Evolutionary conservation across 1,284 basidiomycete genomes (phyloP).

Genomic region (Peniophora sp.): DNA sequence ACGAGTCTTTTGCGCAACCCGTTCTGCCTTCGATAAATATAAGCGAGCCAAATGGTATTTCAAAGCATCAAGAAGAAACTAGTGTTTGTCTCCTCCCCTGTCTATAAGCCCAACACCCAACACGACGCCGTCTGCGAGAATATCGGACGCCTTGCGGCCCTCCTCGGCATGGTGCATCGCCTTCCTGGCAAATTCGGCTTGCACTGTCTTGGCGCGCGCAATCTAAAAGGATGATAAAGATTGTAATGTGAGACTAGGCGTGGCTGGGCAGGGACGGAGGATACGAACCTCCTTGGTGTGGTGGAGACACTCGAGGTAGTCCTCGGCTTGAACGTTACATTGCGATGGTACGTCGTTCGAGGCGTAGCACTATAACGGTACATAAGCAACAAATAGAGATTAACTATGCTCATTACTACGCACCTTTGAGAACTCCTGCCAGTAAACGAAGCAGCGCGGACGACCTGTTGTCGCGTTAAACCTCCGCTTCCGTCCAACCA

Average conservation of each 20-base stretch:
- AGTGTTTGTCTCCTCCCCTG: conserved; percentile 27
- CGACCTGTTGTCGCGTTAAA: conserved; percentile 44
- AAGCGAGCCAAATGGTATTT: no score
- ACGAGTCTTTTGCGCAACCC: no score
- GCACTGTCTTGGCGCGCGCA: conserved; percentile 66
- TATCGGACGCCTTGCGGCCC: conserved; percentile 64
- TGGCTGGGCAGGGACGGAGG: background rate
- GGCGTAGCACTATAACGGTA: conserved; percentile 83
- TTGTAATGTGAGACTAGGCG: background rate
- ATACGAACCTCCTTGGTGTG: conserved; percentile 80
- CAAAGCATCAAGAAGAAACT: no score
- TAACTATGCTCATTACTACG: no score
- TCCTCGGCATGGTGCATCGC: conserved; percentile 60
- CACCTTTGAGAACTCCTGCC: conserved; percentile 87
- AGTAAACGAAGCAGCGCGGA: conserved; percentile 86
- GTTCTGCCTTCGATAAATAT: no score
- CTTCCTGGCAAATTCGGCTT: conserved; percentile 67
- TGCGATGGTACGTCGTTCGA: conserved; percentile 70
- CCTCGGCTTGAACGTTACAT: conserved; percentile 72
- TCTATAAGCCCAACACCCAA: conserved; percentile 70
- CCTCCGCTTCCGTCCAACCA: background rate
- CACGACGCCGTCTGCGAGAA: conserved; percentile 67
- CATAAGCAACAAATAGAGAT: no score
- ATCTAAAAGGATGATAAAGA: conserved; percentile 36
- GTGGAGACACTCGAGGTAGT: conserved; percentile 93